Percentiles rank a stretch among this genome's conserved stretches.
Conservation (phyloP, 1,284 basidiomycete species). For the Athelia psychrophila region DNA sequence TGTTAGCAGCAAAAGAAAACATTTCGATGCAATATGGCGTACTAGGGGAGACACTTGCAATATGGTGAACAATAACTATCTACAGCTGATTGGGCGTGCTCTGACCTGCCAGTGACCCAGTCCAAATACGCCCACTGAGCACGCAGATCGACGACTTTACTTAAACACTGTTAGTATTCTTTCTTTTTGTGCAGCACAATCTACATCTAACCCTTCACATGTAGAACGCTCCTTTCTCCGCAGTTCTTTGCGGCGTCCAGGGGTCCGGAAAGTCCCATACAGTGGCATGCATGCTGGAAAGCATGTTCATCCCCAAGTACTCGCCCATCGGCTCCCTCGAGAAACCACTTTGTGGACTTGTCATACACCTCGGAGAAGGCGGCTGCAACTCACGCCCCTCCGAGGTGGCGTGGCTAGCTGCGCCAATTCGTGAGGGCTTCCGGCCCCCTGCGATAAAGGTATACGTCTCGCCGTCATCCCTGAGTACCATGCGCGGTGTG, state of each 20-base stretch:
- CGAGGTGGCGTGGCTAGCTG: conserved; percentile 62
- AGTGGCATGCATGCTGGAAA: conserved; percentile 61
- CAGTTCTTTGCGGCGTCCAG: conserved; percentile 59
- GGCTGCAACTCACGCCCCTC: conserved; percentile 53
- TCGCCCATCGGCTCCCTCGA: conserved; percentile 45
- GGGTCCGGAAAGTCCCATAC: conserved; percentile 76
- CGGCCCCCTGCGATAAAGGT: conserved; percentile 49
- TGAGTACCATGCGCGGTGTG: conserved; percentile 54
- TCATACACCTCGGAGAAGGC: conserved; percentile 69
- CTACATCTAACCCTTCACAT: neutral
- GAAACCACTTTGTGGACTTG: conserved; percentile 58
- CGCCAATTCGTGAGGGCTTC: conserved; percentile 32
- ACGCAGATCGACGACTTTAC: conserved; percentile 49
- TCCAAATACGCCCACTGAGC: conserved; percentile 8
- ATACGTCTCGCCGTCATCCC: conserved; percentile 60
- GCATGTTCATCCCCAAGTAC: conserved; percentile 55
- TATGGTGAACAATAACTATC: conserved; percentile 33
- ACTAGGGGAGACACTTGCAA: conserved; percentile 42
- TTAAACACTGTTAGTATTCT: conserved; percentile 50
- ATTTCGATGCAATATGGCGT: conserved; percentile 53
- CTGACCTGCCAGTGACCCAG: too few relatives aligned
- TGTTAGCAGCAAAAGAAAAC: conserved; percentile 27
- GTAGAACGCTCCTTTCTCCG: conserved; percentile 61
- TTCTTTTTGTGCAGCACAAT: neutral
- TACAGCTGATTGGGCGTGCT: too few relatives aligned